Evolutionary conservation across 2,329 filamentous ascomycete genomes (phyloP), one percentile per base, ranked within the genome.

Genomic region (Onygenales sp.): DNA sequence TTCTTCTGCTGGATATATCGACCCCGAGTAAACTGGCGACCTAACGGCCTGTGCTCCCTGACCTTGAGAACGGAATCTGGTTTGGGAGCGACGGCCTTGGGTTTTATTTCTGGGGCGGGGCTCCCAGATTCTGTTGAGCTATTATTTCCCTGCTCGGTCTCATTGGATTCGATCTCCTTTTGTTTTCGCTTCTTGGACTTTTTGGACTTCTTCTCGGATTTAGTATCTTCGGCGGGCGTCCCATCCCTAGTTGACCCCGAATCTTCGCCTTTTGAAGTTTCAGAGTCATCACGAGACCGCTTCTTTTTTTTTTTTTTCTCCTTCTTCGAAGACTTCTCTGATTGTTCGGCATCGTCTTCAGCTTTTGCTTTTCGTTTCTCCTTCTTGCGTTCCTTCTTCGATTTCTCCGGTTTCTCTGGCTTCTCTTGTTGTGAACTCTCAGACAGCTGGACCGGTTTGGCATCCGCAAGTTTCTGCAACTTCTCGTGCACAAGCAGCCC

Each of bases 1-100:
- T 83, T 84, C 76, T 97, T 97, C 62, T 93, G 88, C 54, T 86
- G 86, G 63, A 97, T 95, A 69, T 91, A 89, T 56, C 89, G 80
- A 60, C 87, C 83, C 58, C 92, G 78, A 46, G 91, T 82, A 52
- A 86, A 80, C 66, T 91, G 87, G 58, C 89, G 80, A 48, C 79
- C 82, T 31, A 78, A 75, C 17, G 70, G 70, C 38, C 60, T 64
- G 43, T 57, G 77, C 72, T 67, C 70, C 71, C 32, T 58, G 27
- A 48, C 56, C 67, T 73, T 54, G 76, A 75, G 33, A 73, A 78
- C 32, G 75, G 75, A 45, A 70, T 74, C 51, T 71, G 73, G 47
- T 69, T 69, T 38, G 61, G 66, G 61, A 67, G 73, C 62, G 75
- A 71, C 43, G 72, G 66, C 54, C 72, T 72, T 56, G 67, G 72